Evolutionary conservation across 495 filamentous ascomycete species (phyloP), one percentile per base, ranked within the genome.

Genomic region (Niebla homalea): DNA sequence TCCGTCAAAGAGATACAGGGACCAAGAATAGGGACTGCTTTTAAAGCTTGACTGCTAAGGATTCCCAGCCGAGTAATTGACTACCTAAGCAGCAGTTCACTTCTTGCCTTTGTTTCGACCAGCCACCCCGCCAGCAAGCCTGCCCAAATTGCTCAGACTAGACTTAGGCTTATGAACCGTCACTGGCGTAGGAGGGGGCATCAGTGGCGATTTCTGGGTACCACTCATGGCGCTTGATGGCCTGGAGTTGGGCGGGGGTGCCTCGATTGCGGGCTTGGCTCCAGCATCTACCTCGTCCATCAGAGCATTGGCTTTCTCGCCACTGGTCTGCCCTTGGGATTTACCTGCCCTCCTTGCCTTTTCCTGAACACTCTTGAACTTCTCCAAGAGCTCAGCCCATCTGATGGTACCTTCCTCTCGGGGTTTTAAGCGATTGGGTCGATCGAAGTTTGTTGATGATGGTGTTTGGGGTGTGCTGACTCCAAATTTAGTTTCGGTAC

Each of bases 381-480:
- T 96, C 50, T 97, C 92, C n/a, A 99, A 77, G 16, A 99, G 76
- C 51, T 99, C 93, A 14, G 74, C 76, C 92, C 92, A 99, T 45
- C 82, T 80, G 60, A 98, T 92, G 40, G 74, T 76, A 37, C 79
- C 80, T 45, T 95, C 89, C 41, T 93, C 85, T 44, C 88, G 76
- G 19, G 81, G 76, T 62, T 95, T 95, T 26, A 94, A 68, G 44
- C 92, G 73, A 56, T 83, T 87, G 21, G 86, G 76, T 37, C 90
- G 78, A 58, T 95, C 89, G 66, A 62, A 67, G 14, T 16, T 22
- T 53, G 49, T 53, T 20, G 52, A 58, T 50, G 43, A 62, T 37
- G 53, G 59, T 54, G 50, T 61, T 36, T 41, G 57, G 32, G 53
- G 52, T 20, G 54, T 58, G 49, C 54, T 61, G 49, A 49, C 36